Evolutionary conservation across 345 rosid species (phyloP).

Genomic region (Hypericum perforatum): DNA sequence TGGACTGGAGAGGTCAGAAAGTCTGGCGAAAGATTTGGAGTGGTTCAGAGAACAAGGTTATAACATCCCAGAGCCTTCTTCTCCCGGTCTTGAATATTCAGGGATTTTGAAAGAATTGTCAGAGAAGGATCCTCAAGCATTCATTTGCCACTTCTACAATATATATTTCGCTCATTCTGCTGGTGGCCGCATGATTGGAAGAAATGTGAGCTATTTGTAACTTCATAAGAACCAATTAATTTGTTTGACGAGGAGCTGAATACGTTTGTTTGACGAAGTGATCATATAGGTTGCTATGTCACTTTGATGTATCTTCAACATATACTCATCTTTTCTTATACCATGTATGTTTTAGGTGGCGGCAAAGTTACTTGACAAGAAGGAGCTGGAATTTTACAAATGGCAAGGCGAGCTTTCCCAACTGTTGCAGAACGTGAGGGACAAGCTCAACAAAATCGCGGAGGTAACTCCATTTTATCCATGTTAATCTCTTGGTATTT

Average conservation of each 20-base stretch:
- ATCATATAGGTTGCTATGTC: too few species aligned
- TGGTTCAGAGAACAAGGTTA: conserved; percentile 92
- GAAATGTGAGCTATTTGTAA: conserved; percentile 43
- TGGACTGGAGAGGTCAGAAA: conserved; percentile 73
- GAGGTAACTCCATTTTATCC: conserved; percentile 30
- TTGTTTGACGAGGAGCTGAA: too few species aligned
- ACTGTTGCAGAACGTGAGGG: conserved; percentile 69
- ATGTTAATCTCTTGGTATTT: background rate
- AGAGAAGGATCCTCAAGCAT: conserved; percentile 87
- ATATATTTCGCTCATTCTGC: conserved; percentile 89
- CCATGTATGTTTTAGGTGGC: conserved; percentile 41
- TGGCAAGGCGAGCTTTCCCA: conserved; percentile 81
- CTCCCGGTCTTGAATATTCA: conserved; percentile 59
- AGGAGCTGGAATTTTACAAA: conserved; percentile 70
- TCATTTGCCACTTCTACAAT: conserved; percentile 95
- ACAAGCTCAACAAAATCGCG: conserved; percentile 65
- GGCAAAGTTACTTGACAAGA: conserved; percentile 48
- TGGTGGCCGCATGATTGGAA: conserved; percentile 97
- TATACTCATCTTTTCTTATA: background rate
- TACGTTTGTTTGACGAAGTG: too few species aligned
- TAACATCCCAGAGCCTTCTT: conserved; percentile 68
- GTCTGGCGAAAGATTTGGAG: conserved; percentile 59
- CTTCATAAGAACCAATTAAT: too few species aligned
- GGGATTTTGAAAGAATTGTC: conserved; percentile 53
- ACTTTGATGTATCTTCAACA: background rate